Evolutionary conservation across 345 rosid genomes (phyloP).

Genomic region (rapeseed (Brassica napus)): DNA sequence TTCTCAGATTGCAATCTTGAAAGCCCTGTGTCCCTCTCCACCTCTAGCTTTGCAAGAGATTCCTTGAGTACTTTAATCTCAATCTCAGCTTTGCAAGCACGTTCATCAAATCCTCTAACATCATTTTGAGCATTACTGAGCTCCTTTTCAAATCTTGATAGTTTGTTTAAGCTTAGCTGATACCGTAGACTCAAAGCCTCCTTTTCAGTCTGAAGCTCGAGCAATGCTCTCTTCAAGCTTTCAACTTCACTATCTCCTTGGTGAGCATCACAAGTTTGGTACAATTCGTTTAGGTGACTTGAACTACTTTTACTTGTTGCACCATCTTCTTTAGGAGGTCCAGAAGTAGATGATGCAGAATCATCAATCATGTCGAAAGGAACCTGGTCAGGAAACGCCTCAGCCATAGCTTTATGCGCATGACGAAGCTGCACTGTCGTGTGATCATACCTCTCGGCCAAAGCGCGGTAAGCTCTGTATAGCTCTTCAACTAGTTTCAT

Average conservation of each 20-base stretch:
- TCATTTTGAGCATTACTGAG: slow-evolving; percentile 60
- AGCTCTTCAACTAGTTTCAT: slow-evolving; percentile 97
- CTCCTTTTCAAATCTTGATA: slow-evolving; percentile 66
- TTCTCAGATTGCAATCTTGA: slow-evolving; percentile 66
- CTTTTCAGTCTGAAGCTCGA: slow-evolving; percentile 74
- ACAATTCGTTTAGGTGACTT: slow-evolving; percentile 53
- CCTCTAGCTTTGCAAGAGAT: slow-evolving; percentile 57
- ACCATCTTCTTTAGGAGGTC: slow-evolving; percentile 44
- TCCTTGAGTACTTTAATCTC: slow-evolving; percentile 75
- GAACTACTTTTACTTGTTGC: slow-evolving; percentile 49
- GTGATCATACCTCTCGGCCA: slow-evolving; percentile 96
- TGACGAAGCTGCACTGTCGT: slow-evolving; percentile 87
- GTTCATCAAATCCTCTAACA: slow-evolving; percentile 59
- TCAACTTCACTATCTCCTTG: slow-evolving; percentile 63
- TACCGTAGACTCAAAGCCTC: slow-evolving; percentile 58
- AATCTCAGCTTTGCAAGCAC: slow-evolving; percentile 76
- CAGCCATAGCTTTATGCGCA: slow-evolving; percentile 82
- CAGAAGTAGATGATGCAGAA: slow-evolving; percentile 52
- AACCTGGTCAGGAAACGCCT: slow-evolving; percentile 88
- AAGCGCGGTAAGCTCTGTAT: slow-evolving; percentile 96
- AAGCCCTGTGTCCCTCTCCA: slow-evolving; percentile 67
- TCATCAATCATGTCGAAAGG: slow-evolving; percentile 62
- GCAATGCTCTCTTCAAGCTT: slow-evolving; percentile 56
- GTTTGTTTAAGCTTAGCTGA: slow-evolving; percentile 64
- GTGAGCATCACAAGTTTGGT: slow-evolving; percentile 32